These are phyloP conservation scores for Heliosperma pusillum DNA, from an alignment of 148 eudicot genomes.

Conservation along the genomic window DNA sequence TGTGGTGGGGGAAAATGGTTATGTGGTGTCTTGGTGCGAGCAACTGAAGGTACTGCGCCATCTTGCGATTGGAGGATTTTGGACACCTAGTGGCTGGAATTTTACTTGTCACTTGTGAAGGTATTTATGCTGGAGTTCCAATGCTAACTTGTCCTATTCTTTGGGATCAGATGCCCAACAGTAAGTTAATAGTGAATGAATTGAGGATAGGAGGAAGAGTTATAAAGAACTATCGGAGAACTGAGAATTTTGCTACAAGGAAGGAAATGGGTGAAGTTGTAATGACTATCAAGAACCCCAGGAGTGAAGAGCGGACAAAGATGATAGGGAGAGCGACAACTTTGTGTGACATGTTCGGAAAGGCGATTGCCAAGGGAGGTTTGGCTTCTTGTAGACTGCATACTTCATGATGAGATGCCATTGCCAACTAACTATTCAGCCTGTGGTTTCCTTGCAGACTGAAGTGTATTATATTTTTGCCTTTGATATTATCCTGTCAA, in stretches of 20 bases:
- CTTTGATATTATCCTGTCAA: too few species aligned
- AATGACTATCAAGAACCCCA: conserved; percentile 32
- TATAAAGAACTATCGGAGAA: conserved; percentile 9
- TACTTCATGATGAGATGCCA: conserved; percentile 10
- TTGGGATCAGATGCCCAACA: conserved; percentile 47
- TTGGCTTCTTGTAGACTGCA: conserved; percentile 28
- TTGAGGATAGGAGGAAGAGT: conserved; percentile 47
- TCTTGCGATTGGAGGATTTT: conserved; percentile 51
- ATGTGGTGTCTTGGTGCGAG: conserved; percentile 57
- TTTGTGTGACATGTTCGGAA: conserved; percentile 17
- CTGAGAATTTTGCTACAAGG: conserved; percentile 26
- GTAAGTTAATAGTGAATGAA: conserved; percentile 46
- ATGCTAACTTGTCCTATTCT: conserved; percentile 46
- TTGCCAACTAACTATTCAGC: not conserved
- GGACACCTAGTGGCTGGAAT: conserved; percentile 70
- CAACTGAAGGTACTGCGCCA: conserved; percentile 41
- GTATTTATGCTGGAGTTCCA: conserved; percentile 44
- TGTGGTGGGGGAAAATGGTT: conserved; percentile 24
- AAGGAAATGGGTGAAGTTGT: conserved; percentile 35
- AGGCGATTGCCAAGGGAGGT: conserved; percentile 29
- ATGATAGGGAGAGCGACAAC: conserved; percentile 27
- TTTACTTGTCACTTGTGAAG: conserved; percentile 54
- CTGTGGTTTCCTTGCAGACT: too few species aligned
- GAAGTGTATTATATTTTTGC: too few species aligned
- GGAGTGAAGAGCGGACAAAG: conserved; percentile 27